These are phyloP conservation scores for Phialocephala sp. DNA, from an alignment of 2,329 filamentous ascomycete species.

Conservation along the genomic window DNA sequence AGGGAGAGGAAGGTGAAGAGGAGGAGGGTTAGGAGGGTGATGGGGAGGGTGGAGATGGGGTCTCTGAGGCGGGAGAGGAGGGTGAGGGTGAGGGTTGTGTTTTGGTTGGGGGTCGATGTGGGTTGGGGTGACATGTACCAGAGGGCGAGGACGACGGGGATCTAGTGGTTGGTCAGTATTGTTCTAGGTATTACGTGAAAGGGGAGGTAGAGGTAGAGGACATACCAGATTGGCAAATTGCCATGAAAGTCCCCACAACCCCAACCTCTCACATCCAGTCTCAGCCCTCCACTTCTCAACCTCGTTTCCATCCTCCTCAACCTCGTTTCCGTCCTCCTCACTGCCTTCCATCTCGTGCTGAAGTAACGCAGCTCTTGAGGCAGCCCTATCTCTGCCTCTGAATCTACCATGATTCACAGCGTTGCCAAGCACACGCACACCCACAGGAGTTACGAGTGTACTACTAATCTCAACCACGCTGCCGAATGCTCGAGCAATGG, in stretches of 20 bases:
- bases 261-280: slow-evolving; percentile 46
- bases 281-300: slow-evolving; percentile 28
- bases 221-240: slow-evolving; percentile 49
- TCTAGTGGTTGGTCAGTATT: slow-evolving; percentile 29
- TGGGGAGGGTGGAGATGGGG: slow-evolving; percentile 19
- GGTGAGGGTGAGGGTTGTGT: slow-evolving; percentile 25
- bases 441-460: slow-evolving; percentile 56
- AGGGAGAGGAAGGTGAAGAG: slow-evolving; percentile 49
- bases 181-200: not conserved
- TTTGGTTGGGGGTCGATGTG: slow-evolving; percentile 29
- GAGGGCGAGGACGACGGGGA: slow-evolving; percentile 46
- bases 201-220: not conserved
- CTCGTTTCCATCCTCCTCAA: slow-evolving; percentile 26
- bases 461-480: slow-evolving; percentile 58
- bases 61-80: slow-evolving; percentile 22
- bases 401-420: slow-evolving; percentile 40
- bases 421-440: slow-evolving; percentile 49
- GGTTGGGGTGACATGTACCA: slow-evolving; percentile 38
- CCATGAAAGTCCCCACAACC: slow-evolving; percentile 50
- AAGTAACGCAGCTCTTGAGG: slow-evolving; percentile 30
- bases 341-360: slow-evolving; percentile 19
- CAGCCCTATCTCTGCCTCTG: slow-evolving; percentile 30
- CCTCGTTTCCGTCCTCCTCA: slow-evolving; percentile 21
- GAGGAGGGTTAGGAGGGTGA: slow-evolving; percentile 42
- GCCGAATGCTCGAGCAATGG: slow-evolving; percentile 51